Evolutionary conservation across 495 filamentous ascomycete species (phyloP), one percentile per base, ranked within the genome.

Genomic region (Lophiotrema nucula): DNA sequence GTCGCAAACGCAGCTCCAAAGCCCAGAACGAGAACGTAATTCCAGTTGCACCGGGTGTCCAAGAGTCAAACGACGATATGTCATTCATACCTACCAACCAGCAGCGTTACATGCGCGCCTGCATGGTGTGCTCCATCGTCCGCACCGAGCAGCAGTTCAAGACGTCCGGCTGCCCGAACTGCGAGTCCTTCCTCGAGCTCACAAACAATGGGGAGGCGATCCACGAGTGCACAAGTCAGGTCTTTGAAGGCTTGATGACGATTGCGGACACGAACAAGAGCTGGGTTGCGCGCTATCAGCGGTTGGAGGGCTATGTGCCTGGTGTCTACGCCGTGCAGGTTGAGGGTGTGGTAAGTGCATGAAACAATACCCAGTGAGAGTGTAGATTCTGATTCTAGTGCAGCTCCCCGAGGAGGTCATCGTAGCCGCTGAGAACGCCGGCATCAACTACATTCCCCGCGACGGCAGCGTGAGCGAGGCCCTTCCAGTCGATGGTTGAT

Each of bases 61-160:
- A n/a, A n/a, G n/a, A n/a, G n/a, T n/a, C n/a, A n/a, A n/a, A n/a
- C n/a, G n/a, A n/a, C n/a, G 27, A 22, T 22, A 53, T 31, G 47
- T 48, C 48, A 41, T 66, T 51, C 56, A 60, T 69, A 43, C 42
- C 55, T 3, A 46, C 53, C 31, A 49, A 35, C 23, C 55, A 62
- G 26, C 53, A 66, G 45, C 88, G 90, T 73, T 83, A 88, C 63
- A 81, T 96, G 41, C 91, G 93, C 66, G 93, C 93, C 55, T 98
- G 93, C 79, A 97, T 98, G 93, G 89, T 97, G 57, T 98, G 93
- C 81, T 88, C 88, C 5, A 86, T 96, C 66, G 88, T 98, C 52
- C 89, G 92, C 76, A 62, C 56, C 47, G 51, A 50, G 19, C 2
- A 27, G 25, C 49, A 46, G 42, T 68, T 65, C 60, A 54, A 53